Evolutionary conservation across 2,329 filamentous ascomycete genomes (phyloP).

Genomic region (Monosporascus sp.): DNA sequence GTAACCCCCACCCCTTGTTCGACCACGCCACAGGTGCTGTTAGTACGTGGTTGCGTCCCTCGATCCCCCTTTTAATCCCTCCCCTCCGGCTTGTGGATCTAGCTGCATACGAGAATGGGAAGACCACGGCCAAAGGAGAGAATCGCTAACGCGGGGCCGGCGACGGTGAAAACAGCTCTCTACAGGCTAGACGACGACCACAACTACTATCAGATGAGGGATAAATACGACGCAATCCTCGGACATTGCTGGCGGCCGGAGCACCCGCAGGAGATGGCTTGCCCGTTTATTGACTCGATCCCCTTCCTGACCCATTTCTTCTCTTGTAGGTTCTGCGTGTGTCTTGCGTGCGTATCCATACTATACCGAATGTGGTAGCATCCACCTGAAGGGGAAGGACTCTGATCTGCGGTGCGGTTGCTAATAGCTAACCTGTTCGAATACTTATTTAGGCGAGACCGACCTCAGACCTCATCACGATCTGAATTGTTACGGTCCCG

Average conservation of each 20-base stretch:
- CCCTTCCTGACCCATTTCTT: conserved; percentile 11
- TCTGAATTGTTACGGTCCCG: no score
- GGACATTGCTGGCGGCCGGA: conserved; percentile 10
- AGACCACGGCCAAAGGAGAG: neutral
- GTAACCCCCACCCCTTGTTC: conserved; percentile 9
- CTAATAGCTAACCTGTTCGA: no score
- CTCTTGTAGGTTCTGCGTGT: conserved; percentile 8
- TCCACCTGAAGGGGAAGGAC: no score
- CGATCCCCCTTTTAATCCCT: neutral
- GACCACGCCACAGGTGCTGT: conserved; percentile 11
- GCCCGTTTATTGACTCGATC: conserved; percentile 10
- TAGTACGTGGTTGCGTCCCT: conserved; percentile 4
- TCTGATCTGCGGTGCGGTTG: no score
- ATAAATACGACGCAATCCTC: conserved; percentile 10
- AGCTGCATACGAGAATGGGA: neutral
- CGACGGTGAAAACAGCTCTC: conserved; percentile 3
- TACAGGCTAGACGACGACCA: conserved; percentile 5
- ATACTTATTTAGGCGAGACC: no score
- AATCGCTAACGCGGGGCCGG: neutral
- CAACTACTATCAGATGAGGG: conserved; percentile 8
- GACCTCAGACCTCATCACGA: no score
- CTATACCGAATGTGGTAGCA: no score
- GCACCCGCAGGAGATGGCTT: conserved; percentile 12
- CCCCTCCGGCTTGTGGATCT: neutral
- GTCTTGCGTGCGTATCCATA: no score